Evolutionary conservation across 2,329 filamentous ascomycete genomes (phyloP).

Genomic region (Diaporthe sp.): DNA sequence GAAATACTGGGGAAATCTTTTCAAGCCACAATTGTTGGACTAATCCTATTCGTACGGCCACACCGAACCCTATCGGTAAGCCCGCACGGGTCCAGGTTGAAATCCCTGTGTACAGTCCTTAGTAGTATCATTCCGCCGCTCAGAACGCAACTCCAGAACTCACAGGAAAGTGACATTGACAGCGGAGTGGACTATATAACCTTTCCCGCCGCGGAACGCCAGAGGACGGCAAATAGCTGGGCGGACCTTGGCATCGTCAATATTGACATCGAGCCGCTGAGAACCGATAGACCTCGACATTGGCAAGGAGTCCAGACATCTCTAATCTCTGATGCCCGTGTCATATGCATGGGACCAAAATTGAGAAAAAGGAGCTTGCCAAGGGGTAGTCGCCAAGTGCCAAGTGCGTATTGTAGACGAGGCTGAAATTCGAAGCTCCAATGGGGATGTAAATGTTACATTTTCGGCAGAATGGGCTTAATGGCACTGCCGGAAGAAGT

Average conservation of each 20-base stretch:
- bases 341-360: background rate
- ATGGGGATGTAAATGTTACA: background rate
- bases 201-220: background rate
- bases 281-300: background rate
- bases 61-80: background rate
- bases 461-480: slow-evolving; percentile 24
- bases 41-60: background rate
- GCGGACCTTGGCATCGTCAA: slow-evolving; percentile 8
- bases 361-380: background rate
- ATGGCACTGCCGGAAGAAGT: slow-evolving; percentile 23
- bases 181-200: background rate
- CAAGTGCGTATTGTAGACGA: slow-evolving; percentile 25
- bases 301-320: background rate
- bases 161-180: background rate
- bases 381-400: slow-evolving; percentile 8
- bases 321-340: background rate
- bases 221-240: background rate
- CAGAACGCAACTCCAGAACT: background rate
- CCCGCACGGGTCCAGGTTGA: no score
- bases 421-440: slow-evolving; percentile 28
- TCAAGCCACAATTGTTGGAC: background rate
- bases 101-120: background rate
- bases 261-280: background rate
- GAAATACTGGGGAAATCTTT: no score
- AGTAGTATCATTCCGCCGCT: background rate